Base-by-base conservation (phyloP, 371 early-diverging fungal species). In the Caulochytrium protostelioides region DNA sequence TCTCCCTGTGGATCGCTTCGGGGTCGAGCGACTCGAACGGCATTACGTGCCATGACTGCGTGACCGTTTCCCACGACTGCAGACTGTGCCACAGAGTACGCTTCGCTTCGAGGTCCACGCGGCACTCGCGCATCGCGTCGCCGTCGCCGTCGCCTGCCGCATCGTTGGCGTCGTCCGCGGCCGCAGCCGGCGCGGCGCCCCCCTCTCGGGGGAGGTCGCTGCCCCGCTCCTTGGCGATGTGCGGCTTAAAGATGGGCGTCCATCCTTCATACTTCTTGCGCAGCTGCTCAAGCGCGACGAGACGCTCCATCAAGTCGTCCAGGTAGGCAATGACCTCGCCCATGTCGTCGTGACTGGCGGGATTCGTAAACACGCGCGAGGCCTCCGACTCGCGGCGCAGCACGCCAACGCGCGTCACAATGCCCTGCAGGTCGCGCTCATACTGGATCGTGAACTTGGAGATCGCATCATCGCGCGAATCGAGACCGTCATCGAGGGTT, bases 401-500 rank as follows among this genome's bases (percentile, higher is more conserved):
- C n/a, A n/a, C n/a, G n/a, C n/a, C n/a, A n/a, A n/a, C n/a, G n/a
- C n/a, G n/a, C n/a, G n/a, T n/a, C n/a, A n/a, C n/a, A n/a, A n/a
- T n/a, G n/a, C n/a, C n/a, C n/a, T n/a, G n/a, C n/a, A n/a, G n/a
- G n/a, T n/a, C n/a, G n/a, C n/a, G n/a, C n/a, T n/a, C 14, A 14
- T 8, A 30, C 6, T 8, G n/a, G n/a, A n/a, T n/a, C 2, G 59
- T 49, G 40, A 64, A 67, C 32, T 43, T 50, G 8, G 49, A 25
- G 22, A 64, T 62, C 38, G 45, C 60, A 18, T 67, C 68, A 22
- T 67, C 68, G 39, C 59, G 57, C 3, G 62, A 55, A 35, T 65
- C 68, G 7, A 49, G 39, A 6, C 61, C 58, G 41, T 64, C 49
- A 38, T 67, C 68, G 15, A 64, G 52, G 3, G 50, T 30, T 35